These are phyloP conservation scores for Miscanthus lutarioriparius DNA, from an alignment of 176 grass and related monocot species.

Conservation along the genomic window DNA sequence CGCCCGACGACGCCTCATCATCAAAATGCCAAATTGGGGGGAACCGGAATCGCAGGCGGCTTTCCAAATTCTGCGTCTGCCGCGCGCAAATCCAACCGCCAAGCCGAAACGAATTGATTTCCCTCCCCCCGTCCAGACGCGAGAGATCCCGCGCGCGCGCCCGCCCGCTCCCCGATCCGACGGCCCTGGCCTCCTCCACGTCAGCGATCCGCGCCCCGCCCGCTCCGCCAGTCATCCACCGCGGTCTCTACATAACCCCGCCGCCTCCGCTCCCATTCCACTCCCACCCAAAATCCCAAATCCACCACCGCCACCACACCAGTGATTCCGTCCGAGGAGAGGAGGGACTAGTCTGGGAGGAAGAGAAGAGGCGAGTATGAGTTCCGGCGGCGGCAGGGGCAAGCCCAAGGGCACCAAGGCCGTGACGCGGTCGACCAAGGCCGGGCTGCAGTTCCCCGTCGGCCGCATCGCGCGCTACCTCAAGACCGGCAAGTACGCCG, in stretches of 20 bases:
- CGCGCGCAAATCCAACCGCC: background rate
- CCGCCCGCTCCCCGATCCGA: background rate
- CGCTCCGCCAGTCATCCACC: slow-evolving; percentile 24
- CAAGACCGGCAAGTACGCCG: slow-evolving; percentile 82
- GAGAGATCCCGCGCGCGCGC: background rate
- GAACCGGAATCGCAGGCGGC: background rate
- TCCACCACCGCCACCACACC: too few species aligned
- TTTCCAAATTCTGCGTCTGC: background rate
- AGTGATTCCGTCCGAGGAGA: background rate
- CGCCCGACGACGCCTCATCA: background rate
- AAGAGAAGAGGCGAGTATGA: slow-evolving; percentile 24
- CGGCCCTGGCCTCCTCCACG: background rate
- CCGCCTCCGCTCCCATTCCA: background rate
- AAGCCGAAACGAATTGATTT: background rate
- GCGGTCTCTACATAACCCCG: slow-evolving; percentile 20
- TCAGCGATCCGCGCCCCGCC: slow-evolving; percentile 24
- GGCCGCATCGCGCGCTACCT: slow-evolving; percentile 72
- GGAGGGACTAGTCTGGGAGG: background rate
- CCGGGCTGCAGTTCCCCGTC: slow-evolving; percentile 81
- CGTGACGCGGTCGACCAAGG: slow-evolving; percentile 58
- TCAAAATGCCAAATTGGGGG: background rate
- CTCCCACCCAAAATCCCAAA: background rate
- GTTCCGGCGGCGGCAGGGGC: slow-evolving; percentile 52
- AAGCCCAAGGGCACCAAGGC: slow-evolving; percentile 49
- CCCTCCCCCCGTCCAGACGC: background rate